Base-by-base conservation (phyloP, 768 basidiomycete species). In the Lentinula lateritia region DNA sequence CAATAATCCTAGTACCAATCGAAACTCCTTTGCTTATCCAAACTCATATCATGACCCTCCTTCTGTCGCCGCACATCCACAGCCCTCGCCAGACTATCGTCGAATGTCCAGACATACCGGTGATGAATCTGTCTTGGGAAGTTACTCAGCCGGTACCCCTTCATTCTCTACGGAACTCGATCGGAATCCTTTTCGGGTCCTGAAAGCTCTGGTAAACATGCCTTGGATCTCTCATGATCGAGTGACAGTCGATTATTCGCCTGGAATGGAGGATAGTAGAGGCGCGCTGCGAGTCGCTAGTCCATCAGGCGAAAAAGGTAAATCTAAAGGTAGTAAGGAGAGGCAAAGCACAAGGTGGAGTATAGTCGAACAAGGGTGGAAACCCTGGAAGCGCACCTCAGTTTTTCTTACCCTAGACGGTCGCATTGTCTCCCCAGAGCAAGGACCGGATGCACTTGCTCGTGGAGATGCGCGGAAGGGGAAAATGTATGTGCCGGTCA, bases 391-490 rank as follows among this genome's bases (percentile, higher is more conserved):
- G 16, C 38, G 55, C 23, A 43, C 55, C 5, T 56, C 55, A 15
- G 55, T 56, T 20, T 56, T 56, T 18, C 55, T 56, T 41, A 42
- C 55, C 41, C 39, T 42, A 32, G 55, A 56, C 9, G 55, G 55
- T n/a, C 55, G 55, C 9, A 39, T 56, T 7, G 55, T 56, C 18
- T 41, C 55, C 10, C 10, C 55, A 16, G 38, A 41, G 20, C 23
- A 56, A 20, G 55, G 55, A 7, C 55, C 55, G n/a, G 23, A 9
- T 32, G 55, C 55, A 28, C 23, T 56, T 38, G 55, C 55, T 42
- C 55, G 55, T 41, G 55, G 55, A 34, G 55, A 56, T 45, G 55
- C 55, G 5, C 55, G 55, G 28, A 56, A 56, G 41, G 55, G 55
- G 43, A 41, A 56, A 28, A 56, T 56, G 55, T 56, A 56, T 56